Evolutionary conservation across 768 basidiomycete genomes (phyloP), one percentile per base, ranked within the genome.

Genomic region (Basidioascus undulatus): DNA sequence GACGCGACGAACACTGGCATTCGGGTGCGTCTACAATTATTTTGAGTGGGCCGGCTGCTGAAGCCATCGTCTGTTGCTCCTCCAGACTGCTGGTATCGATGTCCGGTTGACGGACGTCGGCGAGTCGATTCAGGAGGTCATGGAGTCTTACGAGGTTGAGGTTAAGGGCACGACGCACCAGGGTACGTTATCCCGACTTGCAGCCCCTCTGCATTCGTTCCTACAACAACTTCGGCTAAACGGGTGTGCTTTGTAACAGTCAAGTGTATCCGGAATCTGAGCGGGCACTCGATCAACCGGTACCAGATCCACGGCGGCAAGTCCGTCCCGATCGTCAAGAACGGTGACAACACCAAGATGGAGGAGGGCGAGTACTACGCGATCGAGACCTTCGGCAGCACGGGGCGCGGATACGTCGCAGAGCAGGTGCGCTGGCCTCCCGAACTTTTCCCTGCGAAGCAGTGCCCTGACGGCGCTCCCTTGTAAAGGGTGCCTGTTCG

Each of bases 331-430:
- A 70, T 96, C 34, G 80, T 92, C 34, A 81, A 77, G 56, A 83
- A 77, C 42, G 69, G 75, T 25, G 86, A 92, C 54, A 72, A 76
- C 45, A 82, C 78, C 12, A 89, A 82, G 61, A 98, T 98, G 92
- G 92, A 96, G 54, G 92, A 98, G 59, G 92, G 87, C 31, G 92
- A 96, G 53, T 94, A 96, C 55, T 98, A 82, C 56, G 92, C 92
- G 8, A 89, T 98, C 42, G 92, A 98, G 59, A 98, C 92, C 2
- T 98, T 98, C 57, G 92, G 92, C 10, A 81, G 79, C n/a, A 96
- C 89, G 0, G 89, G 92, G 13, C 67, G 76, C 32, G 92, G 87
- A 7, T 66, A 71, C 20, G 81, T 92, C 18, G 66, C 81, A 13
- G 89, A 96, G 52, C 68, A 67, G 45, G 82, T 81, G 49, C 51